Base-by-base conservation (phyloP, 805 yeast genomes). In the Limtongia smithiae region DNA sequence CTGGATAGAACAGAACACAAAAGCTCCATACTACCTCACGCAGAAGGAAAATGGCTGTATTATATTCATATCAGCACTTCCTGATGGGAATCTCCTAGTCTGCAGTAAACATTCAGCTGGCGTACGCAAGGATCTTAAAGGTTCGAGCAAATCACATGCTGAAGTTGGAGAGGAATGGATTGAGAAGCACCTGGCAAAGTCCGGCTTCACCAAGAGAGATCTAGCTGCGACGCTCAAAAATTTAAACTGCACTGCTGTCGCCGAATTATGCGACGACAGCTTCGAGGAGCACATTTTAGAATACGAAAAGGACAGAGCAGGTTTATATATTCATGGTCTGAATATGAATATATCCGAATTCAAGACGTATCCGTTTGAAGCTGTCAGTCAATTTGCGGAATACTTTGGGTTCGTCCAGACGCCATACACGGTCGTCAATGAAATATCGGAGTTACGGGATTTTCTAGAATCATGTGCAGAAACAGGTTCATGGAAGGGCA, bases 1-100 rank as follows among this genome's bases (percentile, higher is more conserved):
- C 0, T 61, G 64, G 58, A 62, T 89, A 3, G 58, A 61, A n/a
- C 41, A 57, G 0, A 59, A 71, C 28, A 82, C 93, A 0, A 28
- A 35, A 3, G 96, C 96, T 0, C 96, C 97, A 0, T 93, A 83
- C 65, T 78, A 76, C 17, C 77, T 89, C 2, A 81, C 96, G 0
- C 72, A 83, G 32, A 93, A 93, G 64, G 94, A 94, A 49, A 93
- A 93, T 63, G 99, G 99, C 0, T 93, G 97, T 62, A 89, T 93
- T 45, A 81, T 86, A 1, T 80, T 93, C 51, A 75, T 93, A 12
- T 74, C 95, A 1, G 97, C 91, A 0, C 67, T 87, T 15, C 74
- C 70, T 18, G 82, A 83, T 59, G 96, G 95, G 0, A 76, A 84
- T 0, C 67, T 93, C 14, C 74, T 91, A 2, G 96, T 90, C 0